A percentile compares a stretch with the other conserved stretches of the same genome.
phyloP scores from a whole-genome alignment of 2,329 filamentous ascomycete species.

The Venturia oleaginea region DNA sequence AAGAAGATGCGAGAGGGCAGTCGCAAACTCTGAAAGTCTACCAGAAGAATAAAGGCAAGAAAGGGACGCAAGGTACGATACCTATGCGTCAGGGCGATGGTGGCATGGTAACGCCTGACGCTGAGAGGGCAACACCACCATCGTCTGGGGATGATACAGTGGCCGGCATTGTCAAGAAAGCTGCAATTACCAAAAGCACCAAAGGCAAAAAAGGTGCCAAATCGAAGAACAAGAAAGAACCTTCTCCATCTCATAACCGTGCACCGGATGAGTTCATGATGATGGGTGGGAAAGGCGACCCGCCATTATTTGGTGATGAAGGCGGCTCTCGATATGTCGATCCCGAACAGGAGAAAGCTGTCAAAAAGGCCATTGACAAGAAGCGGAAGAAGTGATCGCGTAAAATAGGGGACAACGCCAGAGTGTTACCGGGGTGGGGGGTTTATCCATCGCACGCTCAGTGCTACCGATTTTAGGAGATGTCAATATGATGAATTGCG shows the following conservation, averaged over 20 bases:
- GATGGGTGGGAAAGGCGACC: conserved; percentile 79
- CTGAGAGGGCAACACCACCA: neutral
- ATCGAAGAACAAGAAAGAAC: conserved; percentile 40
- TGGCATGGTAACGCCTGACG: neutral
- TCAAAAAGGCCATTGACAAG: conserved; percentile 6
- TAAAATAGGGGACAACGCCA: neutral
- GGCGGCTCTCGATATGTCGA: conserved; percentile 29
- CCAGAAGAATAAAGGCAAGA: conserved; percentile 26
- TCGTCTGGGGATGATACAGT: neutral
- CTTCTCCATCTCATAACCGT: conserved; percentile 57
- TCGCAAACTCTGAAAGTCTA: conserved; percentile 27
- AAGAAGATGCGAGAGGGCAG: conserved; percentile 33
- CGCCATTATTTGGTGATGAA: conserved; percentile 63
- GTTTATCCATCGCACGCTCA: neutral
- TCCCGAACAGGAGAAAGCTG: conserved; percentile 9
- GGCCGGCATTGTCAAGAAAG: neutral
- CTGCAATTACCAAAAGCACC: conserved; percentile 6
- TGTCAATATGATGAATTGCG: too few relatives aligned
- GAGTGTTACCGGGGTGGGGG: neutral
- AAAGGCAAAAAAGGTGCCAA: conserved; percentile 17
- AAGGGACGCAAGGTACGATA: conserved; percentile 8
- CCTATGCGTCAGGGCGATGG: neutral
- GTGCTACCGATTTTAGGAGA: too few relatives aligned
- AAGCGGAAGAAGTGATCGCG: conserved; percentile 4
- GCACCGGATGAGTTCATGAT: conserved; percentile 69